Evolutionary conservation across 768 basidiomycete species (phyloP).

Genomic region (Tephrocybe sp.): DNA sequence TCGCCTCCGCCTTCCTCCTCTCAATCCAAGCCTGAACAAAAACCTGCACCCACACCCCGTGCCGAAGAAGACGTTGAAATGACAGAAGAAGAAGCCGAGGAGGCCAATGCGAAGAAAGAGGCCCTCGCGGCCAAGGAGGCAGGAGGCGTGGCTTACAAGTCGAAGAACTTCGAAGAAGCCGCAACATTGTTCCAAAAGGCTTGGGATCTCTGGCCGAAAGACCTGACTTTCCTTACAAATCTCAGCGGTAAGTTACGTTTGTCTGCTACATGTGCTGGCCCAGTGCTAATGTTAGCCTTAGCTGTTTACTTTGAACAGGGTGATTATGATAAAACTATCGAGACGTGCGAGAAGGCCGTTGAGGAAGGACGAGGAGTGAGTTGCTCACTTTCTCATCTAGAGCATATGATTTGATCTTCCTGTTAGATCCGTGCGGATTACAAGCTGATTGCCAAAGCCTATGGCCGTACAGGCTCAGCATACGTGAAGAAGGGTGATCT

Average conservation of each 20-base stretch:
- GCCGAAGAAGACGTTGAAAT: constrained; percentile 63
- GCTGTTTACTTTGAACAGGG: constrained; percentile 94
- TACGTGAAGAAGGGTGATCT: constrained; percentile 81
- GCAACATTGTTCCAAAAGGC: constrained; percentile 76
- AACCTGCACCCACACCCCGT: constrained; percentile 38
- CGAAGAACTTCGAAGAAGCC: constrained; percentile 77
- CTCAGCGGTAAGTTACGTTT: constrained; percentile 56
- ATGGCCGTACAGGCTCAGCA: constrained; percentile 84
- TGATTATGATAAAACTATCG: constrained; percentile 87
- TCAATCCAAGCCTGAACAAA: constrained; percentile 35
- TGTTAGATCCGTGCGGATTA: constrained; percentile 81
- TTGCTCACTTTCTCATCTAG: background rate
- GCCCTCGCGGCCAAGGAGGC: constrained; percentile 78
- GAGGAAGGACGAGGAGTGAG: constrained; percentile 83
- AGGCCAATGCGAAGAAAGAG: constrained; percentile 70
- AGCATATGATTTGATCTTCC: constrained; percentile 1
- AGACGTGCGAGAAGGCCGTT: constrained; percentile 92
- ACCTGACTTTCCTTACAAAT: constrained; percentile 92
- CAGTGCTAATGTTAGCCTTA: constrained; percentile 22
- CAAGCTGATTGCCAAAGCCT: constrained; percentile 93
- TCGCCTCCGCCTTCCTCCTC: constrained; percentile 45
- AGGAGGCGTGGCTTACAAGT: constrained; percentile 83
- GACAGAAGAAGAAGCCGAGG: constrained; percentile 66
- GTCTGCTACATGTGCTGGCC: background rate
- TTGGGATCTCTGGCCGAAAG: constrained; percentile 92